These are phyloP conservation scores for Candida taoyuanica DNA, from an alignment of 805 yeast species.

Conservation along the genomic window DNA sequence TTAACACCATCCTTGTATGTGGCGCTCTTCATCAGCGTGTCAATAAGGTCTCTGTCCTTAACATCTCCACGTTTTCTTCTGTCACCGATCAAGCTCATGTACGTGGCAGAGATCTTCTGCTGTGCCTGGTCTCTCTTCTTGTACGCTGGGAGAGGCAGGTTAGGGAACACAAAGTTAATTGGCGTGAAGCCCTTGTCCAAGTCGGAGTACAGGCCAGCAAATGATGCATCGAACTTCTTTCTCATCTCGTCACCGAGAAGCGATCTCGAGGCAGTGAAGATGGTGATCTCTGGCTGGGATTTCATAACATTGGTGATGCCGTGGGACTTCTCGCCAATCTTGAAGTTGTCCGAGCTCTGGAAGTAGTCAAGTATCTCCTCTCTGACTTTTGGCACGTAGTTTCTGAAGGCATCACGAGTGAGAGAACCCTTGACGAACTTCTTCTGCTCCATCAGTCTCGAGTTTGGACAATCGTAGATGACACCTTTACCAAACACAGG, in stretches of 20 bases:
- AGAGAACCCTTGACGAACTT: constrained; percentile 90
- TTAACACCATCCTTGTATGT: constrained; percentile 89
- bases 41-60: constrained; percentile 83
- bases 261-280: constrained; percentile 92
- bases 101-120: constrained; percentile 70
- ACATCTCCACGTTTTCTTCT: constrained; percentile 77
- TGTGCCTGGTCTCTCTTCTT: constrained; percentile 86
- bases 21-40: constrained; percentile 74
- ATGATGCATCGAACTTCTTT: constrained; percentile 69
- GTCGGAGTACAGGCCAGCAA: constrained; percentile 83
- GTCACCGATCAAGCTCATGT: constrained; percentile 67
- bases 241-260: constrained; percentile 91
- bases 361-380: constrained; percentile 73
- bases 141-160: constrained; percentile 85
- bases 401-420: constrained; percentile 75
- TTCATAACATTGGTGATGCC: constrained; percentile 68
- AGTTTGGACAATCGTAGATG: constrained; percentile 93
- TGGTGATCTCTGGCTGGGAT: constrained; percentile 91
- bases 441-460: constrained; percentile 95
- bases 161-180: constrained; percentile 89
- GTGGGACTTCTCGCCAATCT: constrained; percentile 31
- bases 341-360: constrained; percentile 45
- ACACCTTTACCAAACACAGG: constrained; percentile 98
- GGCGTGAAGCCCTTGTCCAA: constrained; percentile 97
- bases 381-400: constrained; percentile 83